A percentile compares a stretch with the other conserved stretches of the same genome.
Evolutionary conservation across 495 filamentous ascomycete genomes (phyloP).

Genomic region (Daldinia decipiens): DNA sequence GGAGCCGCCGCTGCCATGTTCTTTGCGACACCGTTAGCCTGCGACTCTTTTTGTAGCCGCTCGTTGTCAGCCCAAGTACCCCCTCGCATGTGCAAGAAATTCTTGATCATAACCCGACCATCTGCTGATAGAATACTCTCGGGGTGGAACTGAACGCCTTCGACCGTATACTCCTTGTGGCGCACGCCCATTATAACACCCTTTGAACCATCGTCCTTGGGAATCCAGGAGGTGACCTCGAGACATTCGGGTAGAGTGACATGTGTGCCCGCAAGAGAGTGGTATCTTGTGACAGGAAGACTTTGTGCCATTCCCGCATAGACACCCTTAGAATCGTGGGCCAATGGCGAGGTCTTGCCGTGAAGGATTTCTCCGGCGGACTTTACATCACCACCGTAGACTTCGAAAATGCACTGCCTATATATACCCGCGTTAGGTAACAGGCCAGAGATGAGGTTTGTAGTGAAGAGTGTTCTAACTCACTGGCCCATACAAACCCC

Average conservation of each 20-base stretch:
- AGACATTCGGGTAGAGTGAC: conserved; percentile 86
- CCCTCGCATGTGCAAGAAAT: conserved; percentile 85
- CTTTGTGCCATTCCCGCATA: conserved; percentile 80
- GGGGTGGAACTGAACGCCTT: conserved; percentile 97
- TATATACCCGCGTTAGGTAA: conserved; percentile 14
- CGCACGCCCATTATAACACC: conserved; percentile 96
- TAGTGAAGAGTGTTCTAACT: conserved; percentile 49
- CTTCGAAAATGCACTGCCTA: conserved; percentile 90
- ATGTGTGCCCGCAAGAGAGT: conserved; percentile 94
- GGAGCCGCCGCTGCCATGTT: conserved; percentile 41
- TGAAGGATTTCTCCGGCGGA: conserved; percentile 96
- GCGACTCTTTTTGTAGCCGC: conserved; percentile 55
- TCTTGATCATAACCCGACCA: conserved; percentile 87
- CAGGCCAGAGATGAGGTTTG: neutral
- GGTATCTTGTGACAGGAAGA: conserved; percentile 91
- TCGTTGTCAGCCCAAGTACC: conserved; percentile 91
- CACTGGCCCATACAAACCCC: conserved; percentile 98
- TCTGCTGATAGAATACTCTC: conserved; percentile 95
- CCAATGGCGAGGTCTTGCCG: conserved; percentile 91
- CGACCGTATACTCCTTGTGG: conserved; percentile 88
- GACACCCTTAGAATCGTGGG: conserved; percentile 88
- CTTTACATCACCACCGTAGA: conserved; percentile 89
- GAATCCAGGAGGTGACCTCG: conserved; percentile 90
- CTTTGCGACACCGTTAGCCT: conserved; percentile 36
- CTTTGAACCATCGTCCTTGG: conserved; percentile 70